A percentile compares a stretch with the other conserved stretches of the same genome.
Conservation (phyloP, 768 basidiomycete species). For the Cystoderma amianthinum region DNA sequence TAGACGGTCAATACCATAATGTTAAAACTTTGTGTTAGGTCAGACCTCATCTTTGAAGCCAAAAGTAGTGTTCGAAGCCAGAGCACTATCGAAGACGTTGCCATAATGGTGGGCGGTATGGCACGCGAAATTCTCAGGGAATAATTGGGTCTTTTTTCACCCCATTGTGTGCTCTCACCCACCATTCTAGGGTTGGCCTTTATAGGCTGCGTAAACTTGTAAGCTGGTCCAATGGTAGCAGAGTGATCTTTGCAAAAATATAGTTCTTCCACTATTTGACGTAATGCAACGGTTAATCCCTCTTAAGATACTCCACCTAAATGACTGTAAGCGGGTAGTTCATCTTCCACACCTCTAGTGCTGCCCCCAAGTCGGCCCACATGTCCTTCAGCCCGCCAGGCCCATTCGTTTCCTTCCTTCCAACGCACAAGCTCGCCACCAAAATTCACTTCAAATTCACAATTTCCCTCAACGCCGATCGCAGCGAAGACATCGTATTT, state of each 20-base stretch:
- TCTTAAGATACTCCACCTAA: background rate
- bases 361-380: conserved; percentile 39
- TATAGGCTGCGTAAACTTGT: too few species aligned
- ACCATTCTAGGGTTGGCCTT: too few species aligned
- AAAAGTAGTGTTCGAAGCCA: conserved; percentile 5
- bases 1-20: too few species aligned
- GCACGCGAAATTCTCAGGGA: conserved; percentile 23
- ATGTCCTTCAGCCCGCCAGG: conserved; percentile 59
- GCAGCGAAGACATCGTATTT: conserved; percentile 57
- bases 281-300: background rate
- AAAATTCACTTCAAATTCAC: conserved; percentile 59
- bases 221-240: too few species aligned
- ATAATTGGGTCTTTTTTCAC: conserved; percentile 4
- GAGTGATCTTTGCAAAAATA: too few species aligned
- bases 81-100: conserved; percentile 17
- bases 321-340: conserved; percentile 35
- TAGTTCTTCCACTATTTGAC: too few species aligned
- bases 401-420: conserved; percentile 59
- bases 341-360: conserved; percentile 28
- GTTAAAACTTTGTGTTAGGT: conserved; percentile 6
- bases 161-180: background rate
- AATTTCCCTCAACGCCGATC: conserved; percentile 48
- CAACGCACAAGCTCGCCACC: conserved; percentile 53
- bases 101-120: conserved; percentile 18
- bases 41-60: conserved; percentile 9